Evolutionary conservation across 2,329 filamentous ascomycete species (phyloP), one percentile per base, ranked within the genome.

Genomic region (Pyrenophora seminiperda): DNA sequence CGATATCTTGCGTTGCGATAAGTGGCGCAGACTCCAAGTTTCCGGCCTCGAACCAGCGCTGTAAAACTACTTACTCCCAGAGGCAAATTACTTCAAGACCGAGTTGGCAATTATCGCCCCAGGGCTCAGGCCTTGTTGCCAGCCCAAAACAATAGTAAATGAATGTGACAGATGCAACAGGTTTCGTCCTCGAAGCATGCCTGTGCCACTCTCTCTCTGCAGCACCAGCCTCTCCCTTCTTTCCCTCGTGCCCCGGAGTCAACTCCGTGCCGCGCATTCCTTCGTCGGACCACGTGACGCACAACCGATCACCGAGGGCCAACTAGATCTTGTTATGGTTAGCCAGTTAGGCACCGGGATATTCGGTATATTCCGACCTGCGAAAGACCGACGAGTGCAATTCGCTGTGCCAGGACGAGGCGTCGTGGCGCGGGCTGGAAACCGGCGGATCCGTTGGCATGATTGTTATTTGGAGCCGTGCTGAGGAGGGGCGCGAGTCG

Each of bases 141-240:
- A 34, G 34, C 15, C 44, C 39, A 50, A 38, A 46, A 29, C 41
- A 32, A 27, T 50, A 2, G 41, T 14, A 47, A 24, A 30, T 24
- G 24, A 37, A 9, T 27, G 9, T 10, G 31, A 34, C 19, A 24
- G n/a, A 20, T n/a, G 41, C 41, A 27, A 36, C 15, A 36, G 41
- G 47, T 45, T 50, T 36, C 29, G n/a, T 30, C 36, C 42, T 36
- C 32, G 42, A 34, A 50, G 18, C 33, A 50, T 45, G 47, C 41
- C 34, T 50, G 47, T 43, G 41, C 42, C 47, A 50, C 47, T 31
- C 30, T 39, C 32, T 20, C 17, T 22, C 37, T 20, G n/a, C n/a
- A 30, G 30, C 41, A 37, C 29, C 36, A 40, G 47, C 41, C 41
- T 34, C 29, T 41, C 15, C 11, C 24, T 19, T 34, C 41, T 34